These are phyloP conservation scores for Lentinula sp. DNA, from an alignment of 768 basidiomycete genomes.

Conservation along the genomic window DNA sequence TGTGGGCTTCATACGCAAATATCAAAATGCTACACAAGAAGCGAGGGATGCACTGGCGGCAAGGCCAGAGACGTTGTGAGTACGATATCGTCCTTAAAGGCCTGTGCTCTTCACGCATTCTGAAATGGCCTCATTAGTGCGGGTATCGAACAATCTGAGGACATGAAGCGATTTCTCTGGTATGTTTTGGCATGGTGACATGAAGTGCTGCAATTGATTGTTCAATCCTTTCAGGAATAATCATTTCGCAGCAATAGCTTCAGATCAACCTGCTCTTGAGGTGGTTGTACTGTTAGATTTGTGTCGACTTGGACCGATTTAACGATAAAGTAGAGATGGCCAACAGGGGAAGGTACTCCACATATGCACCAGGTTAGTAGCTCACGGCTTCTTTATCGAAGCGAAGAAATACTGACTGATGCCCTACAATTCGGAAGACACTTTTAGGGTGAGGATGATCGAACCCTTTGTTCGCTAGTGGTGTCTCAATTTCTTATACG, in stretches of 20 bases:
- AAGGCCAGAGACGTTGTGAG: conserved; percentile 50
- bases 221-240: conserved; percentile 47
- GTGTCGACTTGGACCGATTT: conserved; percentile 5
- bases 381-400: background rate
- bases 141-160: conserved; percentile 62
- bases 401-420: background rate
- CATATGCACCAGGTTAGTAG: conserved; percentile 53
- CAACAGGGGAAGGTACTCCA: conserved; percentile 32
- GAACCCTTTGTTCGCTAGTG: background rate
- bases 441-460: conserved; percentile 42
- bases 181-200: conserved; percentile 17
- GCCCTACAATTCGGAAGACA: conserved; percentile 31
- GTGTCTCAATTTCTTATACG: background rate
- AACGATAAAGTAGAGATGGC: conserved; percentile 42
- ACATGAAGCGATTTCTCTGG: conserved; percentile 74
- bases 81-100: background rate
- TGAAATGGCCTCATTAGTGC: conserved; percentile 32
- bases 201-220: background rate
- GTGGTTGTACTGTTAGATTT: conserved; percentile 18
- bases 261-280: conserved; percentile 64
- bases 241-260: conserved; percentile 65
- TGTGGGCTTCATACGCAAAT: conserved; percentile 59
- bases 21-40: conserved; percentile 32
- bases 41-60: conserved; percentile 36
- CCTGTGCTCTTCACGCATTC: background rate